These are phyloP conservation scores for Saksenaea vasiformis DNA, from an alignment of 371 early-diverging fungal genomes.

Conservation along the genomic window DNA sequence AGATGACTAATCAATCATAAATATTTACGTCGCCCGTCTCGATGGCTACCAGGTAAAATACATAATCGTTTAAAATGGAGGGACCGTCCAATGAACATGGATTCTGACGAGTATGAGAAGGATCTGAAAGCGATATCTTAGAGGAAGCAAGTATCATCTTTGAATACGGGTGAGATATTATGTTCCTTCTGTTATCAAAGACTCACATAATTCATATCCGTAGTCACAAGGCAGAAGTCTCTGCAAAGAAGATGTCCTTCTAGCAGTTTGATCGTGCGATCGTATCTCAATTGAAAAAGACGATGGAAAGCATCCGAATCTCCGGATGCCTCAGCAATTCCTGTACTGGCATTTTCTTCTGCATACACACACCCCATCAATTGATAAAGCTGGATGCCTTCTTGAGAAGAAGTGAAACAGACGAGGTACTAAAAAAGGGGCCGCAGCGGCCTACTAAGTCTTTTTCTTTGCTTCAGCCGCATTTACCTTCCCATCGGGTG, in stretches of 20 bases:
- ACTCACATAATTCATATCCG: slow-evolving; percentile 7
- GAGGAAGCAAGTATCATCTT: slow-evolving; percentile 8
- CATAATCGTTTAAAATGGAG: slow-evolving; percentile 1
- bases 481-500: slow-evolving; percentile 10
- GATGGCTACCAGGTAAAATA: slow-evolving; percentile 4
- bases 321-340: not conserved
- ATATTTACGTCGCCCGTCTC: slow-evolving; percentile 3
- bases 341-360: not conserved
- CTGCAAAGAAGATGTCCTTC: slow-evolving; percentile 10
- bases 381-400: not conserved
- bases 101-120: not conserved
- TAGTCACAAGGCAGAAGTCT: slow-evolving; percentile 9
- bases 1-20: not conserved
- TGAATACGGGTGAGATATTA: not conserved
- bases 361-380: not conserved
- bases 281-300: slow-evolving; percentile 8
- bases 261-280: slow-evolving; percentile 1
- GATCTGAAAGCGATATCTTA: not conserved
- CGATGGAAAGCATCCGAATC: not conserved
- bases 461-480: not conserved
- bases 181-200: not conserved
- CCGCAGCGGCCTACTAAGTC: not conserved
- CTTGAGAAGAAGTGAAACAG: not conserved
- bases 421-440: not conserved
- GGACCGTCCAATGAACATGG: not conserved